Conservation (phyloP, 768 basidiomycete genomes). For the Lactifluus pinguis region DNA sequence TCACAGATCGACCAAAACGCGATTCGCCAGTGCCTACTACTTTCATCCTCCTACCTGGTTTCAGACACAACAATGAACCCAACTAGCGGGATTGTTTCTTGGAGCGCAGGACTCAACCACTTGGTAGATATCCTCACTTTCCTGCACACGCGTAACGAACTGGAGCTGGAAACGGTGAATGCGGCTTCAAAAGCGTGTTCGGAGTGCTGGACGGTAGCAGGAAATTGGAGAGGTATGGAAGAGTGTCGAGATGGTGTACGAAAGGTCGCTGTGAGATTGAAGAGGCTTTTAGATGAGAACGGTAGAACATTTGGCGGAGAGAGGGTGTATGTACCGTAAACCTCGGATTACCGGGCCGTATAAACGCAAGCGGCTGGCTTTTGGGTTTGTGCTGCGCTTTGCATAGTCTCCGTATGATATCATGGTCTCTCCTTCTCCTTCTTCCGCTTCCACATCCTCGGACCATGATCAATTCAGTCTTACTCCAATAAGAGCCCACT, state of each 20-base stretch:
- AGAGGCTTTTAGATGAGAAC: conserved; percentile 45
- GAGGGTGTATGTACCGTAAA: conserved; percentile 30
- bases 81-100: conserved; percentile 46
- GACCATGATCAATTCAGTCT: conserved; percentile 29
- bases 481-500: conserved; percentile 89
- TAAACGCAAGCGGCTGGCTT: no score
- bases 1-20: conserved; percentile 49
- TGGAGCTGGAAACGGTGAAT: conserved; percentile 70
- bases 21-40: conserved; percentile 54
- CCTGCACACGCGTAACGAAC: conserved; percentile 55
- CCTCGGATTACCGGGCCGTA: conserved; percentile 1
- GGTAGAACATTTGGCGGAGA: conserved; percentile 35
- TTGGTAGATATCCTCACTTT: conserved; percentile 66
- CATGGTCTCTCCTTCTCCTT: background rate
- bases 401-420: background rate
- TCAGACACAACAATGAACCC: conserved; percentile 63
- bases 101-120: conserved; percentile 57
- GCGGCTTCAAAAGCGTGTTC: conserved; percentile 63
- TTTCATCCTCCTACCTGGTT: conserved; percentile 72
- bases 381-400: background rate
- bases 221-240: conserved; percentile 58
- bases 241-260: conserved; percentile 55
- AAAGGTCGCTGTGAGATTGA: conserved; percentile 52
- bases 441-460: background rate
- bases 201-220: conserved; percentile 72